phyloP scores from a whole-genome alignment of 2,329 filamentous ascomycete genomes.

The Apiospora marii region DNA sequence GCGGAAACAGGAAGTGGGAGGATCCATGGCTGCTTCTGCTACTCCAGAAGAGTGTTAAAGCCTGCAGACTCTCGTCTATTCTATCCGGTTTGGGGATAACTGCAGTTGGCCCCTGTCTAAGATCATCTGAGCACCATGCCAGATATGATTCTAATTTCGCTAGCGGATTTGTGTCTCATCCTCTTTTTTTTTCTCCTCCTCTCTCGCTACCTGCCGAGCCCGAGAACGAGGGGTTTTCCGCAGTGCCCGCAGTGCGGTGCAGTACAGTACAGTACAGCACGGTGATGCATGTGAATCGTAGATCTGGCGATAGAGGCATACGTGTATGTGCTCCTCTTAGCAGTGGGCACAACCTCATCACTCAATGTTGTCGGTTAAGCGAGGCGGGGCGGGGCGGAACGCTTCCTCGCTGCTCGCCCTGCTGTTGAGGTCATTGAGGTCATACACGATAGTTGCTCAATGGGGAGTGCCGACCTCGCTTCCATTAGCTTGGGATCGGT shows the following conservation, averaged over 20 bases:
- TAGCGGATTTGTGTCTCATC: not conserved
- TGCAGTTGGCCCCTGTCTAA: not conserved
- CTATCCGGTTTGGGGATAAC: slow-evolving; percentile 1
- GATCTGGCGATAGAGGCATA: not conserved
- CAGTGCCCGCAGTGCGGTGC: not conserved
- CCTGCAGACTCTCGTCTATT: slow-evolving; percentile 15
- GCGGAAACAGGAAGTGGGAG: not conserved
- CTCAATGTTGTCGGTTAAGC: not conserved
- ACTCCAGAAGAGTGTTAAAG: not conserved
- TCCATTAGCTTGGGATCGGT: not conserved
- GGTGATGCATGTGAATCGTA: not conserved
- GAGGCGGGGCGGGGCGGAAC: slow-evolving; percentile 13
- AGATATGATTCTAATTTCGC: not conserved
- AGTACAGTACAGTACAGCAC: too few species aligned
- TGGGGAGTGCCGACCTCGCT: not conserved
- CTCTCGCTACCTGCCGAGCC: not conserved
- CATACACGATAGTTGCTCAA: not conserved
- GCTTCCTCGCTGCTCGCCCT: not conserved
- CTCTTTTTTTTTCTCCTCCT: not conserved
- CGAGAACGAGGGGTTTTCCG: not conserved
- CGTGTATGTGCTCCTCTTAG: not conserved
- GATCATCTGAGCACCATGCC: slow-evolving; percentile 15
- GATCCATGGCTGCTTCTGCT: not conserved
- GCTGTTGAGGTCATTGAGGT: not conserved
- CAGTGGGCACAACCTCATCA: not conserved